A percentile compares a stretch with the other conserved stretches of the same genome.
Evolutionary conservation across 1,284 basidiomycete species (phyloP).

Genomic region (Sphaerobolus stellatus): DNA sequence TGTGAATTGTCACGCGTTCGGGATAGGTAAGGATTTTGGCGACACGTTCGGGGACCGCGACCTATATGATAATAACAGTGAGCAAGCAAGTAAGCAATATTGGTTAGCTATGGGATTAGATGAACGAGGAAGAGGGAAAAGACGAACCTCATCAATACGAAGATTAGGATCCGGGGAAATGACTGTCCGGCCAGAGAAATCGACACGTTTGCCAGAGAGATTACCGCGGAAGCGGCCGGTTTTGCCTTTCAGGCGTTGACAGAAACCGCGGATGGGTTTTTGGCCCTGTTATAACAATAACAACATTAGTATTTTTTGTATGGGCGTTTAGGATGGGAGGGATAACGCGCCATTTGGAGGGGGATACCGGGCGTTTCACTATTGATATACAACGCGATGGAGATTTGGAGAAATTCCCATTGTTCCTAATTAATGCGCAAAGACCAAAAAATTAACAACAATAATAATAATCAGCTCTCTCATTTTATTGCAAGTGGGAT

Average conservation of each 20-base stretch:
- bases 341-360: conserved; percentile 52
- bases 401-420: conserved; percentile 97
- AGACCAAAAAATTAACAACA: conserved; percentile 16
- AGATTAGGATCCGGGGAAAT: conserved; percentile 99
- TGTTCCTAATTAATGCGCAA: conserved; percentile 63
- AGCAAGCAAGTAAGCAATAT: too few species aligned
- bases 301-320: too few species aligned
- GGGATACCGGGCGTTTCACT: conserved; percentile 95
- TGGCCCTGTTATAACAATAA: conserved; percentile 54
- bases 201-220: conserved; percentile 97
- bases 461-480: too few species aligned
- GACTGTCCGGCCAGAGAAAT: conserved; percentile 98
- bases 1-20: conserved; percentile 91
- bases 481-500: too few species aligned
- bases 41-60: conserved; percentile 95
- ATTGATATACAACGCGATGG: conserved; percentile 98
- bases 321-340: too few species aligned
- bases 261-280: conserved; percentile 95
- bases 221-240: conserved; percentile 99
- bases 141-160: conserved; percentile 81
- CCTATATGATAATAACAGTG: conserved; percentile 35
- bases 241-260: conserved; percentile 98
- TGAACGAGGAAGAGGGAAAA: background rate
- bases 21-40: conserved; percentile 97
- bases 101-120: background rate